Percentiles rank a stretch among this genome's conserved stretches.
These are phyloP conservation scores for Paecilomyces variotii DNA, from an alignment of 2,329 filamentous ascomycete species.

Conservation along the genomic window DNA sequence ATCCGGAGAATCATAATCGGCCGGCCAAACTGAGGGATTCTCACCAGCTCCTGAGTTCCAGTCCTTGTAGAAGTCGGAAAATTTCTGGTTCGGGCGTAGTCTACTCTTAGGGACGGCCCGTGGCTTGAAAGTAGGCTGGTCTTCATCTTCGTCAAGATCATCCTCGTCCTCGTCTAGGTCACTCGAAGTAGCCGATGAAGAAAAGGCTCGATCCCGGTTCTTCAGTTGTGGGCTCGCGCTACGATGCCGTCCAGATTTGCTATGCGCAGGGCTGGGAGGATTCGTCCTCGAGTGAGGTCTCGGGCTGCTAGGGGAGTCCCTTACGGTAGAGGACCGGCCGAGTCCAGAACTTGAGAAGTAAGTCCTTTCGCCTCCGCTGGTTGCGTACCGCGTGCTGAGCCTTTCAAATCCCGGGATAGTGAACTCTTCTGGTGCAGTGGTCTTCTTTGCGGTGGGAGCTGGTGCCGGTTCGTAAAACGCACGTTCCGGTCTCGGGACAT, in stretches of 20 bases:
- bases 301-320: conserved; percentile 38
- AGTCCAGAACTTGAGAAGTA: conserved; percentile 46
- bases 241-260: conserved; percentile 27
- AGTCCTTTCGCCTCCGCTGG: conserved; percentile 48
- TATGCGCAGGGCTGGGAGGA: conserved; percentile 25
- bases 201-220: conserved; percentile 23
- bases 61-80: conserved; percentile 18
- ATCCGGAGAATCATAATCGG: conserved; percentile 3
- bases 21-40: conserved; percentile 13
- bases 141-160: conserved; percentile 19
- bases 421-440: conserved; percentile 28
- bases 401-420: conserved; percentile 40
- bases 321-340: conserved; percentile 46
- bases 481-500: conserved; percentile 26
- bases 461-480: conserved; percentile 31
- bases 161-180: conserved; percentile 29
- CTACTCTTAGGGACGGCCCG: conserved; percentile 36
- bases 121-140: conserved; percentile 21
- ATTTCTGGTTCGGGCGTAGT: conserved; percentile 22
- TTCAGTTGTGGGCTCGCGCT: conserved; percentile 38
- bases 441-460: conserved; percentile 34
- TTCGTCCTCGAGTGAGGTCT: conserved; percentile 26
- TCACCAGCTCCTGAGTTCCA: conserved; percentile 23
- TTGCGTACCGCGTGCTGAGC: conserved; percentile 47
- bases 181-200: conserved; percentile 32